These are phyloP conservation scores for Caloboletus inedulis DNA, from an alignment of 1,284 basidiomycete species.

Conservation along the genomic window DNA sequence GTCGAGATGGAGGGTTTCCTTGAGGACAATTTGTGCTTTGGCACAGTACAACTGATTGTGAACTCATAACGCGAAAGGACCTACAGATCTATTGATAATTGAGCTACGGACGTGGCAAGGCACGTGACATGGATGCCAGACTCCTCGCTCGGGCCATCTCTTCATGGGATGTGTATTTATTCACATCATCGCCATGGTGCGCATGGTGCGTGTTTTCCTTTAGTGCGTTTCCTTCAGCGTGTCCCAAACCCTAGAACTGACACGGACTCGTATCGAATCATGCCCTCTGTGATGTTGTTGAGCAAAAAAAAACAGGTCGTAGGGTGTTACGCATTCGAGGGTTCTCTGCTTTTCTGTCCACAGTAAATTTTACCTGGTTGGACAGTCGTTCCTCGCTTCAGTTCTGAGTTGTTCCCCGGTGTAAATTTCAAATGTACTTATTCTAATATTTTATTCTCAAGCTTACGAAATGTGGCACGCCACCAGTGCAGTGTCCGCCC, in stretches of 20 bases:
- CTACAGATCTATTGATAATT: background rate
- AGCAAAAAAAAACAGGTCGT: constrained; percentile 1
- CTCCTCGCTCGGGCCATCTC: background rate
- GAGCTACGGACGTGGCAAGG: background rate
- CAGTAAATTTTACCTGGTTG: no score
- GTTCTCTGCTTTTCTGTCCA: no score
- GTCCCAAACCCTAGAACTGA: constrained; percentile 12
- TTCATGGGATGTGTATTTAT: background rate
- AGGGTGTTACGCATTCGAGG: no score
- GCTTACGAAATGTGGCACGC: background rate
- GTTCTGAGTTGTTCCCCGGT: no score
- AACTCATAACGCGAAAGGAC: constrained; percentile 24
- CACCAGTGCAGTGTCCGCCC: background rate
- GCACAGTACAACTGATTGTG: constrained; percentile 44
- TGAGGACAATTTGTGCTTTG: constrained; percentile 71
- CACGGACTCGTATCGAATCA: background rate
- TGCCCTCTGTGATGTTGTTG: background rate
- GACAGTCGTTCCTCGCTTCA: no score
- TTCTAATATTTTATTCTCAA: background rate
- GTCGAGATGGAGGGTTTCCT: constrained; percentile 68
- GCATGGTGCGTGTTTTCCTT: constrained; percentile 20
- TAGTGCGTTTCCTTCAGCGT: constrained; percentile 14
- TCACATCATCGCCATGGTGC: constrained; percentile 21
- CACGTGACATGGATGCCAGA: no score
- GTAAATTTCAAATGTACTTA: background rate